Evolutionary conservation across 768 basidiomycete genomes (phyloP), one percentile per base, ranked within the genome.

Genomic region (Auriscalpium microsporum): DNA sequence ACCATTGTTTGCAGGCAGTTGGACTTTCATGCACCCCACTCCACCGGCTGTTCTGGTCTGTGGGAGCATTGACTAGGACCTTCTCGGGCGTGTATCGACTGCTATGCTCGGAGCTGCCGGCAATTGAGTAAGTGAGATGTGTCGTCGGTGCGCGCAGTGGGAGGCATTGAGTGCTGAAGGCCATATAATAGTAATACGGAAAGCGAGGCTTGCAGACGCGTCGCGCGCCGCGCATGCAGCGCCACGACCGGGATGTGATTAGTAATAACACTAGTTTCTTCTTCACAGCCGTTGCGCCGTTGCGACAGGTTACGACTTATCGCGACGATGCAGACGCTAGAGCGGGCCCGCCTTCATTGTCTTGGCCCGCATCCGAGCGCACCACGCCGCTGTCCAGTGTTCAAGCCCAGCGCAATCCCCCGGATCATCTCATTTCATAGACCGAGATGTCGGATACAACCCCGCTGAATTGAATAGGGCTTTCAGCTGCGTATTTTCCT

Each of bases 1-100:
- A 78, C 86, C 87, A 91, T 63, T 89, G 86, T 55, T 78, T 79
- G 46, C 28, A 28, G 7, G 73, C 68, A 60, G 74, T 79, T 5
- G 76, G 67, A 6, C 77, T 74, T 45, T 83, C 81, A 48, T 79
- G 74, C 4, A 81, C 81, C 7, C 83, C 84, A 50, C 86, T 90
- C 88, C 87, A 90, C 72, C 89, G 72, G 64, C 86, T 89, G 3
- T 75, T 71, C 55, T 80, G 80, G 63, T 89, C 85, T 50, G 68
- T 67, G 0, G 86, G 86, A 17, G 73, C 74, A 67, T 89, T 82
- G 17, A 79, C 70, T 23, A 84, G 68, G 53, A 90, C 86, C 58
- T 89, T 84, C 57, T 87, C 80, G 3, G 86, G 77, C 28, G 72
- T 74, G 70, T 88, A 89, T 59, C 73, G 75, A 3, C 83, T 83